Percentiles rank a stretch among this genome's conserved stretches.
Conservation (phyloP, 140 eudicot genomes). For the Bidens hawaiensis region DNA sequence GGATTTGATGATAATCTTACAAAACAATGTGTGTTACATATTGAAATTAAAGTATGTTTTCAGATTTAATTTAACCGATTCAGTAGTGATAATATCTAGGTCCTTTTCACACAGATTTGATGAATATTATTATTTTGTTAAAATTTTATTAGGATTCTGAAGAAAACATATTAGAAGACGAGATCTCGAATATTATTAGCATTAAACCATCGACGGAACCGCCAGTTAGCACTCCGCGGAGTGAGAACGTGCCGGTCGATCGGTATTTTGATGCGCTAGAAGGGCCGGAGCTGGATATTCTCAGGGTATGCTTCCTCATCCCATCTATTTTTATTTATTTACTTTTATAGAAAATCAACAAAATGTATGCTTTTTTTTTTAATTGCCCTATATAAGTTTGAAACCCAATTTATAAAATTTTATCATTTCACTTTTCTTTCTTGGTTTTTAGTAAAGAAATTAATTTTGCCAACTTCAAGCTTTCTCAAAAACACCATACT, state of each 20-base stretch:
- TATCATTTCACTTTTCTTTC: too few species aligned
- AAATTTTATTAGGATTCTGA: constrained; percentile 26
- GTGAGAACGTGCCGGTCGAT: constrained; percentile 48
- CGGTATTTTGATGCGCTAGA: constrained; percentile 86
- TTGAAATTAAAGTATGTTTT: constrained; percentile 12
- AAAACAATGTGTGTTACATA: constrained; percentile 13
- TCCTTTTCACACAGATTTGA: too few species aligned
- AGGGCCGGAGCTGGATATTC: constrained; percentile 86
- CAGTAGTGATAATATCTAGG: background rate
- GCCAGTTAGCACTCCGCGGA: constrained; percentile 24
- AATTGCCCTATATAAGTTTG: too few species aligned
- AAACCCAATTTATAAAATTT: too few species aligned
- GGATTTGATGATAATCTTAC: constrained; percentile 46
- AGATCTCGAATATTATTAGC: constrained; percentile 5
- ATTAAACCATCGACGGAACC: constrained; percentile 26
- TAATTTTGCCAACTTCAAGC: too few species aligned
- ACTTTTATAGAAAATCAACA: too few species aligned
- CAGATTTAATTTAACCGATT: background rate
- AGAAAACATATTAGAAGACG: constrained; percentile 21
- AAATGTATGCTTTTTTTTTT: too few species aligned
- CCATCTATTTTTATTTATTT: too few species aligned
- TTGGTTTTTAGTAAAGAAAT: too few species aligned
- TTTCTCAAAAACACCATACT: too few species aligned
- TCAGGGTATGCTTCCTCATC: constrained; percentile 37
- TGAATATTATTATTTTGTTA: background rate